phyloP scores from a whole-genome alignment of 352 stramenopile genomes.

The Globisporangium recalcitrans region DNA sequence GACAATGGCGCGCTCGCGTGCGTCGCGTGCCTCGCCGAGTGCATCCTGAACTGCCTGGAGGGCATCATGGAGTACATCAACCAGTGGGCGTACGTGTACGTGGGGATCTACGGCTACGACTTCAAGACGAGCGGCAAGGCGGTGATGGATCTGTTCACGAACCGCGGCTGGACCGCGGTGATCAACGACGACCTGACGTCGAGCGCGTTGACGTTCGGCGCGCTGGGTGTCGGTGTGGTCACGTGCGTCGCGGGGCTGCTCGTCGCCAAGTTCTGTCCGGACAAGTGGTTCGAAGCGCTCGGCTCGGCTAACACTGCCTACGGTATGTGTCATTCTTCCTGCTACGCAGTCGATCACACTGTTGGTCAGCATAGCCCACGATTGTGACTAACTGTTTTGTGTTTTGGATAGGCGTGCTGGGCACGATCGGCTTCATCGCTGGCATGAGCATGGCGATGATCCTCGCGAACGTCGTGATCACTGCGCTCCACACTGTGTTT shows the following conservation, averaged over 20 bases:
- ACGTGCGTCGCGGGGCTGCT: constrained; percentile 58
- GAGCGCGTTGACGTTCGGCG: constrained; percentile 73
- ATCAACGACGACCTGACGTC: constrained; percentile 90
- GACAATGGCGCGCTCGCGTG: constrained; percentile 74
- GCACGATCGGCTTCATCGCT: constrained; percentile 70
- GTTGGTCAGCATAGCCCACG: background rate
- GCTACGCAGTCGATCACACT: too few species aligned
- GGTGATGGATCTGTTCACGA: constrained; percentile 85
- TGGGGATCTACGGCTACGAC: constrained; percentile 86
- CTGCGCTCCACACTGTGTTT: constrained; percentile 82
- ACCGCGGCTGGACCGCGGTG: constrained; percentile 82
- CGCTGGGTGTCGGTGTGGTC: constrained; percentile 70
- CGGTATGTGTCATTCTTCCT: constrained; percentile 20
- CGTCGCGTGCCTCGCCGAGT: constrained; percentile 83
- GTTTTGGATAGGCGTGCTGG: constrained; percentile 31
- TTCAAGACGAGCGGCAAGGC: constrained; percentile 84
- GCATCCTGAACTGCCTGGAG: constrained; percentile 82
- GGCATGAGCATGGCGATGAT: constrained; percentile 82
- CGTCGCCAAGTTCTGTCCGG: constrained; percentile 60
- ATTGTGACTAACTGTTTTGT: background rate
- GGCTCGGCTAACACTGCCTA: constrained; percentile 45
- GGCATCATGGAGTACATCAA: constrained; percentile 89
- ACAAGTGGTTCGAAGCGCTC: constrained; percentile 51
- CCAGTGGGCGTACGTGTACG: constrained; percentile 87
- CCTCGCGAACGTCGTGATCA: constrained; percentile 77